phyloP scores from a whole-genome alignment of 108 stramenopile genomes.

The Fistulifera pelliculosa region DNA sequence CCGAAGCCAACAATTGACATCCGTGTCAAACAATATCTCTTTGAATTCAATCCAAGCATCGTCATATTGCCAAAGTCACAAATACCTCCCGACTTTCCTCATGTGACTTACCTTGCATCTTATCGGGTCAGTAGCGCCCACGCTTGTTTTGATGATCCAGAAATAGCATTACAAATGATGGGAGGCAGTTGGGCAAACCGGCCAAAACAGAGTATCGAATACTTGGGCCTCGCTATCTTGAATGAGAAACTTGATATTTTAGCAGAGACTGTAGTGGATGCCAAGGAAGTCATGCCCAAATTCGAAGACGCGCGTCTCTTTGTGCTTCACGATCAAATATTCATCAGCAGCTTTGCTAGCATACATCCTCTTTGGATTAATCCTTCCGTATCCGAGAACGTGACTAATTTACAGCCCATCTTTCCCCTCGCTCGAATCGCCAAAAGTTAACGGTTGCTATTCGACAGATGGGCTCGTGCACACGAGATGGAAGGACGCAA shows the following conservation, averaged over 20 bases:
- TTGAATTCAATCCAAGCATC: constrained; percentile 5
- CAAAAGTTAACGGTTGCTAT: neutral
- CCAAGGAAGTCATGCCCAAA: neutral
- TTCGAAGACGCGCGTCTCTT: neutral
- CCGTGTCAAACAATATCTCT: neutral
- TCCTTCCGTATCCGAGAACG: neutral
- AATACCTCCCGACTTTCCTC: neutral
- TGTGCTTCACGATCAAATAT: constrained; percentile 4
- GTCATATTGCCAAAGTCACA: neutral
- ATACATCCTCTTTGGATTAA: constrained; percentile 1
- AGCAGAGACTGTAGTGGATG: neutral
- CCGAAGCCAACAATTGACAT: neutral
- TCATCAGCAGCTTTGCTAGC: neutral
- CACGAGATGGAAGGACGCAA: neutral
- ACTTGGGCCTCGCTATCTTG: constrained; percentile 3
- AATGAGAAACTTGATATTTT: neutral
- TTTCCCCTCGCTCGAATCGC: no score
- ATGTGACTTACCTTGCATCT: neutral
- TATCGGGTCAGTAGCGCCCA: constrained; percentile 2
- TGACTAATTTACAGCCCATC: neutral
- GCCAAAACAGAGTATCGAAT: neutral
- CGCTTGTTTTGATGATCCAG: neutral
- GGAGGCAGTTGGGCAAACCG: neutral
- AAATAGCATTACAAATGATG: neutral
- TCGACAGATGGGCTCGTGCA: neutral